Evolutionary conservation across 495 filamentous ascomycete genomes (phyloP), one percentile per base, ranked within the genome.

Genomic region (Penicillium coprophilum): DNA sequence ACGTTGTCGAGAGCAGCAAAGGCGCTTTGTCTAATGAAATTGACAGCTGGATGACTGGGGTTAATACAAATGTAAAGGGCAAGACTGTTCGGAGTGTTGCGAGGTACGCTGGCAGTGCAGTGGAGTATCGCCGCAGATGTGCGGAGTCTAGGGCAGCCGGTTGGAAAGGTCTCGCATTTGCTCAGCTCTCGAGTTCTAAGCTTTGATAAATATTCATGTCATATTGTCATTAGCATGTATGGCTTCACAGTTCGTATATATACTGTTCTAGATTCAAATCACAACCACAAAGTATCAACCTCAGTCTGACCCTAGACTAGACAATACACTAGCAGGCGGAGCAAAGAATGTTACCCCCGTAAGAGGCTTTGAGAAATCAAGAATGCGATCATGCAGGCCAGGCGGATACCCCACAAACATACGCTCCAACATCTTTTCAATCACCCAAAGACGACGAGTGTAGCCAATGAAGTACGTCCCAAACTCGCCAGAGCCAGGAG

Each of bases 381-480:
- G 66, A 8, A 85, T 61, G 0, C 75, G 79, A 67, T 85, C 82
- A 62, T 85, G 80, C 47, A 81, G 43, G 0, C 82, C 82, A 3
- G 78, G 76, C 0, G 82, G 82, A 44, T 80, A 51, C 1, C 82
- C 82, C 34, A 82, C 55, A 63, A 82, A 83, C 80, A 85, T 85
- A 6, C 77, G 69, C 60, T 82, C 71, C 56, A 83, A 54, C 81
- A 85, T 85, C 59, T 71, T 71, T 66, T 85, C 82, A 57, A 82
- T 77, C 3, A 85, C 81, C 80, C 81, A 85, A 5, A 85, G 53
- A 4, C 71, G 65, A 2, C 75, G 63, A 12, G 81, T 80, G 57
- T 85, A 85, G 6, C 80, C 82, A 56, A 83, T 83, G 46, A 85
- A 83, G 61, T 83, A 85, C 2, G 81, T 85, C 15, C 82, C 82